A percentile compares a stretch with the other conserved stretches of the same genome.
Conservation (phyloP, 495 filamentous ascomycete species). For the Penicillium fimorum region DNA sequence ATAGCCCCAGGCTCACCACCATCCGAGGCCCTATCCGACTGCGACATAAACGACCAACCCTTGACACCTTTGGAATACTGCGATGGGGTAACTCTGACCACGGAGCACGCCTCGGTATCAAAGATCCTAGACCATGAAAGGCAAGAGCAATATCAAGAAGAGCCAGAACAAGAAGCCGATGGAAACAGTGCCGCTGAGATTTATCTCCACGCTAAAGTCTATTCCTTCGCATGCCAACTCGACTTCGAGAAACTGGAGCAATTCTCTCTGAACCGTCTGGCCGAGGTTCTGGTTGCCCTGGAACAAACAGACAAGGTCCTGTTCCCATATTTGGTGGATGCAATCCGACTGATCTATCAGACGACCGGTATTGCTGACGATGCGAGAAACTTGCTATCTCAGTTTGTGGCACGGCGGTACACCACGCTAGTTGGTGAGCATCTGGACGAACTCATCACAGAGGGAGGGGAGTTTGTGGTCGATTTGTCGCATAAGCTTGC, state of each 20-base stretch:
- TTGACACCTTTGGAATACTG: neutral
- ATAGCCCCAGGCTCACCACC: neutral
- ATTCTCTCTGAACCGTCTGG: slow-evolving; percentile 2
- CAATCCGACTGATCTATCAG: slow-evolving; percentile 8
- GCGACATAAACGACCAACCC: slow-evolving; percentile 1
- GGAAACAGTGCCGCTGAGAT: slow-evolving; percentile 1
- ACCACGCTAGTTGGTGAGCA: neutral
- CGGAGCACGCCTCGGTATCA: neutral
- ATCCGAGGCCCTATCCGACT: neutral
- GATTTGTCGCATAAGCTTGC: slow-evolving; percentile 11
- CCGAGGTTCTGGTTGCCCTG: neutral
- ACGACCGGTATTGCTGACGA: neutral
- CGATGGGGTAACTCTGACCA: neutral
- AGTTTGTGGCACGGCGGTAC: slow-evolving; percentile 10
- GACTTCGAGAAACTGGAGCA: neutral
- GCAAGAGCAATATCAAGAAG: neutral
- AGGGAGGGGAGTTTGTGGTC: slow-evolving; percentile 13
- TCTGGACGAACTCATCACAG: slow-evolving; percentile 1
- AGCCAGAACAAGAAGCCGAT: neutral
- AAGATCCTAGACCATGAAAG: neutral
- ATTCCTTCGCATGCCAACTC: slow-evolving; percentile 6
- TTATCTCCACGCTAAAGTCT: slow-evolving; percentile 10
- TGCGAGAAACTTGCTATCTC: slow-evolving; percentile 7
- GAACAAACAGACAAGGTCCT: neutral
- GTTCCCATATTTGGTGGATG: slow-evolving; percentile 3